These are phyloP conservation scores for Rhododendron kiyosumense DNA, from an alignment of 148 eudicot species.

Conservation along the genomic window DNA sequence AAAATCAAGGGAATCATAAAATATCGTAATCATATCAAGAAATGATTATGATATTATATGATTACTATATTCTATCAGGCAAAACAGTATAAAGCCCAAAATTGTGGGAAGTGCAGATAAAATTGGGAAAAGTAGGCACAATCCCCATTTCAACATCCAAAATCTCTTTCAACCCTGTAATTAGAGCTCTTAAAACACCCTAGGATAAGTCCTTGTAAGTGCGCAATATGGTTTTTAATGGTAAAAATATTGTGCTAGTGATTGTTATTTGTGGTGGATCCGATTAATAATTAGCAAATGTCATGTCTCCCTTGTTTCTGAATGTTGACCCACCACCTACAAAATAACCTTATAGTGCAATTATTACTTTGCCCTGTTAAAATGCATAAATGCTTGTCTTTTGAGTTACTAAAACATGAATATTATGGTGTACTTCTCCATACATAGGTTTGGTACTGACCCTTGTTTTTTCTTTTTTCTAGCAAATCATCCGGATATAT, in stretches of 20 bases:
- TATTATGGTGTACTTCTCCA: neutral
- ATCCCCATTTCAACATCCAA: neutral
- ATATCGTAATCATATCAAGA: too few species aligned
- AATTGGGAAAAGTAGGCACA: neutral
- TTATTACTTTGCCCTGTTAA: neutral
- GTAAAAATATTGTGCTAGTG: neutral
- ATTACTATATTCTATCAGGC: neutral
- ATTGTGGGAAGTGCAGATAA: neutral
- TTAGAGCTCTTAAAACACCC: neutral
- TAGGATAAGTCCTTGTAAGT: neutral
- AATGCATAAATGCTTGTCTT: neutral
- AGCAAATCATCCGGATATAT: neutral
- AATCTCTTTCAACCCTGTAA: neutral
- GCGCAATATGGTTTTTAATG: neutral
- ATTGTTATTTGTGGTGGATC: neutral
- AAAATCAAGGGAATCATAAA: too few species aligned
- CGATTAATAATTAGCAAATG: neutral
- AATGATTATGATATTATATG: too few species aligned
- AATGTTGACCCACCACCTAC: neutral
- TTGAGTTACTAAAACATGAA: neutral
- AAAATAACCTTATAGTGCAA: neutral
- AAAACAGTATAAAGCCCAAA: neutral
- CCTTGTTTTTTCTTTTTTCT: neutral
- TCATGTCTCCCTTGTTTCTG: neutral
- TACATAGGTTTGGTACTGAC: neutral